Percentiles rank a stretch among this genome's conserved stretches.
Conservation (phyloP, 805 yeast genomes). For the Metschnikowia matae region DNA sequence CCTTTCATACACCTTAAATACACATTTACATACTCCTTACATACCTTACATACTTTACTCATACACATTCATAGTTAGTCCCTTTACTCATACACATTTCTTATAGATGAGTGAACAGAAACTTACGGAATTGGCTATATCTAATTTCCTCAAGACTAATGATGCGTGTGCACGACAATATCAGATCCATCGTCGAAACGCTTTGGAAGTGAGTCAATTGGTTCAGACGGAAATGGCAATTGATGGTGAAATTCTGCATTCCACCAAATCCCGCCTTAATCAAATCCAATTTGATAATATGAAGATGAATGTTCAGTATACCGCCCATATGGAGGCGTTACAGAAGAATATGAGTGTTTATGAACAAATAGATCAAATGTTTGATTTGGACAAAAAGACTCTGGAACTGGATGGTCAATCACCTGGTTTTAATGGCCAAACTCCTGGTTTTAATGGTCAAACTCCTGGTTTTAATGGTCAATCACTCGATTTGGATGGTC, state of each 20-base stretch:
- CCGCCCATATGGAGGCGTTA: constrained; percentile 23
- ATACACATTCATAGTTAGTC: too few relatives aligned
- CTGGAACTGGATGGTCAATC: constrained; percentile 20
- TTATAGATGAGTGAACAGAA: constrained; percentile 23
- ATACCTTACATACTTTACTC: too few relatives aligned
- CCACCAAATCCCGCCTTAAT: constrained; percentile 14
- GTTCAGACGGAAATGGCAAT: constrained; percentile 10
- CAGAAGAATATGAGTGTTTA: constrained; percentile 17
- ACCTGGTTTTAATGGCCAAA: constrained; percentile 21
- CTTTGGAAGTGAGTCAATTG: constrained; percentile 8
- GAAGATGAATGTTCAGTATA: constrained; percentile 22
- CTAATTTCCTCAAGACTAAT: constrained; percentile 27
- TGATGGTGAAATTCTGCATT: constrained; percentile 9
- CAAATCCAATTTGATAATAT: constrained; percentile 30
- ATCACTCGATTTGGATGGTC: constrained; percentile 19
- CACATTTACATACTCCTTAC: too few relatives aligned
- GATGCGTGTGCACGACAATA: constrained; percentile 33
- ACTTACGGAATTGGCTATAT: constrained; percentile 29
- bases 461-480: constrained; percentile 18
- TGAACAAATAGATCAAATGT: constrained; percentile 13
- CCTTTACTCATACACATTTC: too few relatives aligned
- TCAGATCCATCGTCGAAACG: constrained; percentile 31
- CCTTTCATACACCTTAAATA: too few relatives aligned
- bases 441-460: background rate
- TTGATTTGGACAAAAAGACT: too few relatives aligned